Percentiles rank a stretch among this genome's conserved stretches.
phyloP scores from a whole-genome alignment of 257 asterid genomes.

The Scutellaria barbata region DNA sequence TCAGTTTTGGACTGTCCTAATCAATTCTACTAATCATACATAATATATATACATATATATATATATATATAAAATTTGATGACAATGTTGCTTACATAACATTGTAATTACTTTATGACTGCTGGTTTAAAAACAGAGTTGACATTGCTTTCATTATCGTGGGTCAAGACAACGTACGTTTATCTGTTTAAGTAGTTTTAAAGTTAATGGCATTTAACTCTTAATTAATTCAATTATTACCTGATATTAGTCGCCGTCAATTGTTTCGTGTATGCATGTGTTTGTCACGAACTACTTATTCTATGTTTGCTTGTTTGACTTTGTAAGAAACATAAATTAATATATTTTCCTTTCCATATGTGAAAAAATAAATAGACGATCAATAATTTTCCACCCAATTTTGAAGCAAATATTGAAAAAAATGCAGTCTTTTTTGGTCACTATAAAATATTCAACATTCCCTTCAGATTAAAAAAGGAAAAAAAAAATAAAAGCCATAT shows the following conservation, averaged over 20 bases:
- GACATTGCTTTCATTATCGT: constrained; percentile 16
- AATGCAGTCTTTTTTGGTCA: too few species aligned
- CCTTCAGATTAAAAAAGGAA: too few species aligned
- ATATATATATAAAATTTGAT: background rate
- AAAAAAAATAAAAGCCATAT: too few species aligned
- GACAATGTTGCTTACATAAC: background rate
- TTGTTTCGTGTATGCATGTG: background rate
- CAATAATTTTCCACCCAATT: too few species aligned
- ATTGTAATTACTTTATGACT: background rate
- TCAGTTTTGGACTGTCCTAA: too few species aligned
- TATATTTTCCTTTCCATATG: too few species aligned
- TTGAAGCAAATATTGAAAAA: too few species aligned
- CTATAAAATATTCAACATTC: too few species aligned
- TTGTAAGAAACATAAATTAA: too few species aligned
- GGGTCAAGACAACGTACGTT: background rate
- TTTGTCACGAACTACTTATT: constrained; percentile 1
- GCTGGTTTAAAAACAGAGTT: background rate
- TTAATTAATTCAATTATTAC: background rate
- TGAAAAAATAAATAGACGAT: too few species aligned
- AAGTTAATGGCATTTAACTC: background rate
- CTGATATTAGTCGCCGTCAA: background rate
- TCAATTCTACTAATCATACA: too few species aligned
- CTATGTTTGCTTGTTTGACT: constrained; percentile 10
- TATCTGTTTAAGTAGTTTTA: background rate
- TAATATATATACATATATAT: background rate